phyloP scores from a whole-genome alignment of 176 grass and related monocot species.

The Lolium multiflorum region DNA sequence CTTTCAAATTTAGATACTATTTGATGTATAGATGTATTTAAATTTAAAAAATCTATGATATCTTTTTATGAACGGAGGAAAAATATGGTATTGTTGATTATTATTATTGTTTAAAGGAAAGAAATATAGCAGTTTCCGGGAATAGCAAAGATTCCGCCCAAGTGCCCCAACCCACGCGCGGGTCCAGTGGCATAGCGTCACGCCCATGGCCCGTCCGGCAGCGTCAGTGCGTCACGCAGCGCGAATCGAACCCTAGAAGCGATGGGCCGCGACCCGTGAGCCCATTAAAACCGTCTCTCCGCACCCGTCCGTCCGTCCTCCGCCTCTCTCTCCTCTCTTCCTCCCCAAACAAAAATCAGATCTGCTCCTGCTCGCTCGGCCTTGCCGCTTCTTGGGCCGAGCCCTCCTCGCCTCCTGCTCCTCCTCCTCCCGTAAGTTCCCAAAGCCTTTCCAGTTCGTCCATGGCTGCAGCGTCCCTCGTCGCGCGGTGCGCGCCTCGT shows the following conservation, averaged over 20 bases:
- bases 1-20: too few species aligned
- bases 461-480: not conserved
- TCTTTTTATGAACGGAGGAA: too few species aligned
- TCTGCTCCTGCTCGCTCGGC: slow-evolving; percentile 10
- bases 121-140: too few species aligned
- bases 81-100: too few species aligned
- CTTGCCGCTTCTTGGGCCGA: slow-evolving; percentile 43
- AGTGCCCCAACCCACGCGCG: not conserved
- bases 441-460: not conserved
- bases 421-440: too few species aligned
- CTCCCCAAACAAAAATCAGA: not conserved
- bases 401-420: too few species aligned
- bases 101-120: too few species aligned
- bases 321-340: not conserved
- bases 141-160: not conserved
- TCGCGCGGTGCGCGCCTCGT: not conserved
- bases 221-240: not conserved
- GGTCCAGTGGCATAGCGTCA: not conserved
- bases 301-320: not conserved
- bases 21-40: too few species aligned
- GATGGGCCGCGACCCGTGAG: slow-evolving; percentile 23
- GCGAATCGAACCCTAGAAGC: slow-evolving; percentile 2
- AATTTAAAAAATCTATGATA: too few species aligned
- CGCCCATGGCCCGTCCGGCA: slow-evolving; percentile 1
- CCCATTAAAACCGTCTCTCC: slow-evolving; percentile 21